Evolutionary conservation across 176 grass and related monocot genomes (phyloP), one percentile per base, ranked within the genome.

Genomic region (Carex cristatella): DNA sequence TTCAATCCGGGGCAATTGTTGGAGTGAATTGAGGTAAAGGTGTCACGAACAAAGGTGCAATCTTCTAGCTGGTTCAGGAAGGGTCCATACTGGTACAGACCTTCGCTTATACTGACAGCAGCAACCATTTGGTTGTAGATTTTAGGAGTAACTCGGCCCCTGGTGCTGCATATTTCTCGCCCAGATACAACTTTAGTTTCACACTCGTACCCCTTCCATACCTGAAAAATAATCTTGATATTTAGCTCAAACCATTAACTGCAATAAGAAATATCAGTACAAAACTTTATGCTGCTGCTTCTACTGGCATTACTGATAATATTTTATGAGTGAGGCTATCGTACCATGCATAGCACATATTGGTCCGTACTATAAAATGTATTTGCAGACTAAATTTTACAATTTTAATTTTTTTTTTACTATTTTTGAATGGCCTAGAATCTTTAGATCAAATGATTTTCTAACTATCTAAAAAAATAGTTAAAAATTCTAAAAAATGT

Each of bases 31-130:
- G 82, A 53, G 0, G 91, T 89, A 37, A 99, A 99, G 1, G 96
- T 95, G 72, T 95, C 92, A 0, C 91, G 91, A 16, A 94, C 93
- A 27, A 99, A 99, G 32, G 90, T 94, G 78, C 93, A 95, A 79
- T 99, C 93, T 56, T 93, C 65, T 46, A 99, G 88, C 85, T 99
- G 87, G 19, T 80, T 38, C 37, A 99, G 90, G 85, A 99, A 99
- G 13, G 88, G 93, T 0, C 90, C 93, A 2, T 99, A 92, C 88
- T 89, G 88, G 74, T 95, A 92, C 67, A 99, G 65, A 57, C 93
- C 91, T 38, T 87, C 83, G 85, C 93, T 91, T 44, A 95, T 85
- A 0, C 40, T 89, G 61, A 92, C 55, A 1, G 88, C 91, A 0
- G 90, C 93, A 9, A 58, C 80, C 93, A 99, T 95, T 84, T 95